phyloP scores from a whole-genome alignment of 2,329 filamentous ascomycete genomes.

The Ceratocystis lukuohia region DNA sequence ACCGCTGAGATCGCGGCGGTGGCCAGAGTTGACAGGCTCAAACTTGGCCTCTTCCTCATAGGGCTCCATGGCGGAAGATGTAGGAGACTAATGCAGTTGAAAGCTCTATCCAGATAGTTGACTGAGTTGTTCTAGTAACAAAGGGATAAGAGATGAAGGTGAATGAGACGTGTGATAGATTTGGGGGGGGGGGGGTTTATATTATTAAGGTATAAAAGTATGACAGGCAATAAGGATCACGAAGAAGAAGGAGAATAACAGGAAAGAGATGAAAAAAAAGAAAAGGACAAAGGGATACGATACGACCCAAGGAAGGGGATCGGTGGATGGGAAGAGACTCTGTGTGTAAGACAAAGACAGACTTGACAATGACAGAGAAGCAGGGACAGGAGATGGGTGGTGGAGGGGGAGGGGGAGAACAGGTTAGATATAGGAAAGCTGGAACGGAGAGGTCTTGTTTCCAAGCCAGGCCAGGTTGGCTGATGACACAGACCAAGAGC shows the following conservation, averaged over 20 bases:
- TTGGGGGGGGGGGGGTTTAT: background rate
- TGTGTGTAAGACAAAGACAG: background rate
- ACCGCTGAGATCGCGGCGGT: constrained; percentile 2
- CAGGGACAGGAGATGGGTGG: background rate
- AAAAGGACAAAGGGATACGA: background rate
- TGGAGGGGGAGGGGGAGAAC: background rate
- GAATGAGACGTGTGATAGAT: background rate
- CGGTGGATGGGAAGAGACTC: background rate
- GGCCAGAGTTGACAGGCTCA: background rate
- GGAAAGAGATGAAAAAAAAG: background rate
- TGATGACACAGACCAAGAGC: too few relatives aligned
- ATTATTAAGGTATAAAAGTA: constrained; percentile 5
- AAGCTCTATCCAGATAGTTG: too few relatives aligned
- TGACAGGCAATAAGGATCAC: too few relatives aligned
- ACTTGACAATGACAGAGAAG: background rate
- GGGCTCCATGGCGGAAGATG: background rate
- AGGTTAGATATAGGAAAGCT: background rate
- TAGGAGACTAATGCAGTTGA: background rate
- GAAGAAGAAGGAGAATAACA: background rate
- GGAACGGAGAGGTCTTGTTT: background rate
- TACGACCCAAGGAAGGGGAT: background rate
- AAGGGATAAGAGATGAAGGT: background rate
- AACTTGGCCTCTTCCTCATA: constrained; percentile 8
- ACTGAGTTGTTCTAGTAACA: too few relatives aligned
- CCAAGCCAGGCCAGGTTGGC: too few relatives aligned